Base-by-base conservation (phyloP, 1,139 yeast species). In the Taiozyma sp. region DNA sequence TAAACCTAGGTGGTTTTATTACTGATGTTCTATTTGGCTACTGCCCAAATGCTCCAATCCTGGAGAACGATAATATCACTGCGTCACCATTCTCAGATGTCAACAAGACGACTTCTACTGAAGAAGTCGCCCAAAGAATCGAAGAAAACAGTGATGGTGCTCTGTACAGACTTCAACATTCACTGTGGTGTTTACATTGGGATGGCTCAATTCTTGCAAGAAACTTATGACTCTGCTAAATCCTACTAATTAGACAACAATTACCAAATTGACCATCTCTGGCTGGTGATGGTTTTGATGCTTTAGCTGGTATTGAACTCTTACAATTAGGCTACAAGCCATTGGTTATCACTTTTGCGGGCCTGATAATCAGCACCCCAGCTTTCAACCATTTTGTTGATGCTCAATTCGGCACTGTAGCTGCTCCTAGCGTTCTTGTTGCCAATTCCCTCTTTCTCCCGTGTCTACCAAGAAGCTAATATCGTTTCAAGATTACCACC, bases 201-300 rank as follows among this genome's bases (percentile, higher is more conserved):
- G 3, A 75, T 78, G 50, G 51, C 74, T 21, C 64, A 65, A 49
- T 73, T 75, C 43, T 70, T 76, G 53, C 42, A 67, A 63, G 11
- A 66, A 64, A 16, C 69, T 74, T 49, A 61, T 72, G 26, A 62
- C 62, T 19, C 68, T 69, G 19, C 68, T 74, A 14, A 66, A 68
- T 45, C 58, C 59, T 24, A 62, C 59, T 16, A 16, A 16, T 52
- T 76, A 53, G 62, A 64, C 52, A 46, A 60, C 64, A 73, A 73
- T 28, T 83, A 81, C 61, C 64, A 71, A 71, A 42, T 56, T 84
- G 16, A 72, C 77, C 4, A 72, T 84, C 3, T 68, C 80, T 2
- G 93, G 93, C 0, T 93, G 95, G 93, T 1, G 93, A 84, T 3
- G 88, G 89, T 0, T 66, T 84, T 50, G 84, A 89, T 0, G 65